Base-by-base conservation (phyloP, 768 basidiomycete genomes). In the Lenzites betulinus region DNA sequence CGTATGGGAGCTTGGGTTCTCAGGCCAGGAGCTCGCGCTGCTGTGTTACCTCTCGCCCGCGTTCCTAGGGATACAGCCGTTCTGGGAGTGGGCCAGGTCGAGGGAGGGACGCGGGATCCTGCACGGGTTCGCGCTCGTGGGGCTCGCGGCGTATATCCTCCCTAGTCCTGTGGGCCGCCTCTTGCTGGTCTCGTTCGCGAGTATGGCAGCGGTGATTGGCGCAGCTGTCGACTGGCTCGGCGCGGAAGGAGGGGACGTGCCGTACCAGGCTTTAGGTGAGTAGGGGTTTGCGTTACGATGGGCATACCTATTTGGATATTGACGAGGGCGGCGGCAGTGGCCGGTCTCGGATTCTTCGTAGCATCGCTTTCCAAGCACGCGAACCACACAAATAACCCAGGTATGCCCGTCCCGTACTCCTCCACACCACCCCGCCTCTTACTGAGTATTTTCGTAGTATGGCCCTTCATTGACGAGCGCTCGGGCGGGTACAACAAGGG, bases 1-100 rank as follows among this genome's bases (percentile, higher is more conserved):
- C 25, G 85, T 96, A 20, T 95, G 93, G 93, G 83, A 92, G 69
- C 85, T 95, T 18, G 92, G 89, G 26, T 80, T 95, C 30, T 85
- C 90, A 12, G 94, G 94, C 5, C 83, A 88, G 36, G 94, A 96
- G 69, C 78, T 92, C 16, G 83, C 92, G 0, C 74, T 93, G 3
- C 76, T 95, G 9, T 81, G 83, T 8, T 84, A 85, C 8, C 80
- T 95, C 26, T 85, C 93, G 0, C 91, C 92, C 0, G 63, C 81
- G 6, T 68, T 92, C 15, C 79, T 95, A 13, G 76, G 80, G 0
- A 71, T 82, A 42, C 66, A 77, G 1, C 70, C 77, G 1, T 42
- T 88, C 26, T 74, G 77, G 35, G 69, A 72, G 4, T 82, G 82
- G 74, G 77, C 79, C 15, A 70, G 76, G 26, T 79, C 84, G 0